Evolutionary conservation across 2,329 filamentous ascomycete genomes (phyloP).

Genomic region (Daldinia sp.): DNA sequence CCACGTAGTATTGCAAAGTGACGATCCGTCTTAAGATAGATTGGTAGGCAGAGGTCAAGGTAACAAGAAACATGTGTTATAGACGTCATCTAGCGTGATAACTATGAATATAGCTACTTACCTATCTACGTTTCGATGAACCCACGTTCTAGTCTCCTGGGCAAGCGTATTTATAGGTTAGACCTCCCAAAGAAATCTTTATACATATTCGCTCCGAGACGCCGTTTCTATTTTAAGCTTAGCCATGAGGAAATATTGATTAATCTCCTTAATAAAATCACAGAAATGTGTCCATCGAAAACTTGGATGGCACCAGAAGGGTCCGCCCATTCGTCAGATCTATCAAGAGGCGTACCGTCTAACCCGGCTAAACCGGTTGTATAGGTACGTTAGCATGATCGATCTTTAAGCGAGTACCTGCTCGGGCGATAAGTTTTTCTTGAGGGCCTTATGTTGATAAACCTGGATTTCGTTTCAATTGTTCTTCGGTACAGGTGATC

Average conservation of each 20-base stretch:
- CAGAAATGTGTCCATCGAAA: slow-evolving; percentile 15
- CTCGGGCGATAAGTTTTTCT: background rate
- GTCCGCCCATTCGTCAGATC: slow-evolving; percentile 14
- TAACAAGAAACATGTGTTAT: background rate
- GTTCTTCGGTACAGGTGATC: background rate
- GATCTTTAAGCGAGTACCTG: background rate
- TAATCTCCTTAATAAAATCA: slow-evolving; percentile 15
- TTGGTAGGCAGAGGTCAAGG: background rate
- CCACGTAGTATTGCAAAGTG: background rate
- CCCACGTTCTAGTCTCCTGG: slow-evolving; percentile 21
- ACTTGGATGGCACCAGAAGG: slow-evolving; percentile 21
- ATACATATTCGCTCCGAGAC: slow-evolving; percentile 12
- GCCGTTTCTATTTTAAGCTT: slow-evolving; percentile 33
- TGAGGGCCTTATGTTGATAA: background rate
- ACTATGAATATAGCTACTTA: background rate
- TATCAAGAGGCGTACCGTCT: slow-evolving; percentile 9
- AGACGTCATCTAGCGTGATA: background rate
- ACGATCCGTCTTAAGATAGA: background rate
- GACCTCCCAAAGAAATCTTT: slow-evolving; percentile 17
- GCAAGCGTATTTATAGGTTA: slow-evolving; percentile 20
- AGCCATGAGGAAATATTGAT: slow-evolving; percentile 20
- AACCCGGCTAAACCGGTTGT: slow-evolving; percentile 40
- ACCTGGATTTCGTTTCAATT: background rate
- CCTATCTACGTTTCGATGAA: background rate
- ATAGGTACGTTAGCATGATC: slow-evolving; percentile 21